Percentiles rank a stretch among this genome's conserved stretches.
These are phyloP conservation scores for Verticillium albo-atrum DNA, from an alignment of 2,329 filamentous ascomycete species.

Conservation along the genomic window DNA sequence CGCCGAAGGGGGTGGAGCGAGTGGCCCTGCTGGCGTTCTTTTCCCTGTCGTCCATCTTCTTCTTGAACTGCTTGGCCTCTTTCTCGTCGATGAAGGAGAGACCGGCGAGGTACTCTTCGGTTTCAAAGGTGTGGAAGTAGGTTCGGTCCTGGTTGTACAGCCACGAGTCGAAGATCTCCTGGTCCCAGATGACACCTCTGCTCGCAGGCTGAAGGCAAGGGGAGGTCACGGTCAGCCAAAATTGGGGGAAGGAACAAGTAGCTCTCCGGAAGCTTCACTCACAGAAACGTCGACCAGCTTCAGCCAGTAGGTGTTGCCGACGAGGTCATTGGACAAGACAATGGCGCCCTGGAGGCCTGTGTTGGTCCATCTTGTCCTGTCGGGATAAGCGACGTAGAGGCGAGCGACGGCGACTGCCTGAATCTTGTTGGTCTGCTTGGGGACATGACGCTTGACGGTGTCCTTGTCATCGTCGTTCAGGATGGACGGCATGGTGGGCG, in stretches of 20 bases:
- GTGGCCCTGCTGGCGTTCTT: slow-evolving; percentile 93
- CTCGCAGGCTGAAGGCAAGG: slow-evolving; percentile 56
- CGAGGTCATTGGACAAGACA: slow-evolving; percentile 88
- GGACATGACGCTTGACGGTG: slow-evolving; percentile 89
- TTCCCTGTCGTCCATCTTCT: slow-evolving; percentile 94
- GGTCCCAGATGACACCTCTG: slow-evolving; percentile 90
- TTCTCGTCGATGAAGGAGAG: slow-evolving; percentile 96
- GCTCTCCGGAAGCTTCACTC: slow-evolving; percentile 29
- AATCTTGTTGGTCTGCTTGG: slow-evolving; percentile 95
- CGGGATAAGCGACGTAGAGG: slow-evolving; percentile 88
- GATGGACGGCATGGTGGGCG: slow-evolving; percentile 54
- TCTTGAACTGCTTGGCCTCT: slow-evolving; percentile 93
- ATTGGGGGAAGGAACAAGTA: neutral
- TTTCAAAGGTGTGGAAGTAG: slow-evolving; percentile 96
- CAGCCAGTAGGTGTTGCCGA: slow-evolving; percentile 94
- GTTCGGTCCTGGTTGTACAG: slow-evolving; percentile 94
- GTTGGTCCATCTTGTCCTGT: slow-evolving; percentile 84
- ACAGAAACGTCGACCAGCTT: slow-evolving; percentile 97
- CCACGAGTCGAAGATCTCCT: slow-evolving; percentile 96
- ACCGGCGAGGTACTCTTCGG: slow-evolving; percentile 85
- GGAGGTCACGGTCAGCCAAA: neutral
- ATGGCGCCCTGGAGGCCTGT: slow-evolving; percentile 89
- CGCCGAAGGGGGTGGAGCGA: slow-evolving; percentile 69
- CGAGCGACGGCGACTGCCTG: slow-evolving; percentile 89
- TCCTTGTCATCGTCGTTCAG: slow-evolving; percentile 93